A percentile compares a stretch with the other conserved stretches of the same genome.
Conservation (phyloP, 768 basidiomycete species). For the Boletus rufocinnamomeus region DNA sequence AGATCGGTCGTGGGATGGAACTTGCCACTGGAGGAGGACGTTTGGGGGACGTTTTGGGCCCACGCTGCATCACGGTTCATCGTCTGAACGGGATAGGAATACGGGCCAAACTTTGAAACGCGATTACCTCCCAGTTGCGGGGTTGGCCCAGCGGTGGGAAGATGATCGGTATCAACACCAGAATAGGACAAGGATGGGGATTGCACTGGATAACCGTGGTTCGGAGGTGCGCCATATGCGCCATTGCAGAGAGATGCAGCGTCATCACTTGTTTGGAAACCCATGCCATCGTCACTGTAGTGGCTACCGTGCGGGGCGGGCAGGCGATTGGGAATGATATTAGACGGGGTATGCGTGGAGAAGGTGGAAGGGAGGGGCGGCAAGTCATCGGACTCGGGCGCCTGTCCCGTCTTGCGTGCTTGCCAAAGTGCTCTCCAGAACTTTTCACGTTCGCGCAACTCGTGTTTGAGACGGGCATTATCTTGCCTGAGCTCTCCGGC, state of each 20-base stretch:
- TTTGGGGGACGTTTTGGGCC: slow-evolving; percentile 33
- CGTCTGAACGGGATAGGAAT: slow-evolving; percentile 43
- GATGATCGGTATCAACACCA: slow-evolving; percentile 36
- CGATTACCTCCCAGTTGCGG: slow-evolving; percentile 45
- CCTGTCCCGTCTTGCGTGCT: slow-evolving; percentile 57
- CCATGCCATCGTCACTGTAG: slow-evolving; percentile 44
- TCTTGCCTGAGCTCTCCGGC: slow-evolving; percentile 64
- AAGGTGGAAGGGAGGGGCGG: slow-evolving; percentile 50
- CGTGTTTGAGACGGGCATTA: slow-evolving; percentile 61
- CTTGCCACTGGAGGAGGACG: slow-evolving; percentile 35
- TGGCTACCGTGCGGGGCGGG: slow-evolving; percentile 40
- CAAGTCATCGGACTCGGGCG: slow-evolving; percentile 53
- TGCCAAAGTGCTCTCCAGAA: slow-evolving; percentile 72
- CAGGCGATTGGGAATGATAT: slow-evolving; percentile 38
- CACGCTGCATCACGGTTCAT: slow-evolving; percentile 35
- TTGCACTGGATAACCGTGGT: slow-evolving; percentile 44
- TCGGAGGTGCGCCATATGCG: slow-evolving; percentile 44
- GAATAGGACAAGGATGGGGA: slow-evolving; percentile 49
- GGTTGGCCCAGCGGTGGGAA: slow-evolving; percentile 23
- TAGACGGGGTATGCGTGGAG: slow-evolving; percentile 36
- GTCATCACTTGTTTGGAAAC: slow-evolving; percentile 54
- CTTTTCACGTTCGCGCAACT: slow-evolving; percentile 71
- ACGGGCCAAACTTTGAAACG: slow-evolving; percentile 53
- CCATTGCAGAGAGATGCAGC: slow-evolving; percentile 44
- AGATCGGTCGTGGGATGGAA: slow-evolving; percentile 31